Evolutionary conservation across 257 asterid species (phyloP).

Genomic region (Solanum bulbocastanum): DNA sequence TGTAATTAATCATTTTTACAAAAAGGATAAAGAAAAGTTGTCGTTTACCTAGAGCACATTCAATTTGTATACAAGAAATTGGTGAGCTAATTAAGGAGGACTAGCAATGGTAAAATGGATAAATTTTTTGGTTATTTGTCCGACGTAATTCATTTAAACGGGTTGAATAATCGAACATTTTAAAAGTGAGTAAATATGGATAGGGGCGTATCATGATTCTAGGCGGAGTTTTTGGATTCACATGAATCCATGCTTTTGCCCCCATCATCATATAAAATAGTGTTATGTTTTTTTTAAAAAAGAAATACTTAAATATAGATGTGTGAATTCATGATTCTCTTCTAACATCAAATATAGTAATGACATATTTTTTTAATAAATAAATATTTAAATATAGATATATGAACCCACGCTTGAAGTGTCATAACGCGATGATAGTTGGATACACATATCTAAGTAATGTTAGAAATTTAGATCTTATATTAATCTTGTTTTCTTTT

Average conservation of each 20-base stretch:
- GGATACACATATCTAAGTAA: neutral
- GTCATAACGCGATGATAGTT: neutral
- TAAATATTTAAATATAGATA: no score
- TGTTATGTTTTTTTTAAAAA: neutral
- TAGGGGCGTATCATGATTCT: neutral
- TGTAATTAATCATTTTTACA: neutral
- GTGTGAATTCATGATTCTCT: neutral
- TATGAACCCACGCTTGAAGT: neutral
- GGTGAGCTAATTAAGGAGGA: neutral
- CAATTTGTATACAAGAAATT: neutral
- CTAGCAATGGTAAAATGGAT: no score
- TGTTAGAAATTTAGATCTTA: no score
- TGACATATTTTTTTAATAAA: no score
- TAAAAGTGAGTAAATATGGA: neutral
- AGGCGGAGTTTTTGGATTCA: no score
- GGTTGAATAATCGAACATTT: neutral
- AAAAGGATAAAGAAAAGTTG: neutral
- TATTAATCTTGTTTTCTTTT: no score
- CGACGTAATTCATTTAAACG: neutral
- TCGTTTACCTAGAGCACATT: neutral
- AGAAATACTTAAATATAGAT: neutral
- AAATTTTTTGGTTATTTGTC: neutral
- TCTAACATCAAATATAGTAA: no score
- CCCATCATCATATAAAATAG: no score
- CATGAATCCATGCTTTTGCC: no score